Percentiles rank a stretch among this genome's conserved stretches.
phyloP scores from a whole-genome alignment of 805 yeast species.

The Nematodospora valgi region DNA sequence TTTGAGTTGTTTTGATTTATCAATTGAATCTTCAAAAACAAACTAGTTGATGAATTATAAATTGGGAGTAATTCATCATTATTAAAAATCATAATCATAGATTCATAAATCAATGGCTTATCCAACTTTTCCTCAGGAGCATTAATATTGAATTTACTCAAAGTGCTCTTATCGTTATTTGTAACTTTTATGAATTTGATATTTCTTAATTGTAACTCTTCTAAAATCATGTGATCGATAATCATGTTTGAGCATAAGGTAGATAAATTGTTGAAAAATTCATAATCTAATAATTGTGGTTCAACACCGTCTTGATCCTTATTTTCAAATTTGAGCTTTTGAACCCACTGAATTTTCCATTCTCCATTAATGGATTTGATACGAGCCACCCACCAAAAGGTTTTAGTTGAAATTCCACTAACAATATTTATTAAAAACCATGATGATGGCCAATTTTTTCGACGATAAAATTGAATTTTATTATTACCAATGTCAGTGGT shows the following conservation, averaged over 20 bases:
- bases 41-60: conserved; percentile 28
- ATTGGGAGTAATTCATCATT: conserved; percentile 30
- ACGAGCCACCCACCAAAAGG: conserved; percentile 53
- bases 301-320: conserved; percentile 5
- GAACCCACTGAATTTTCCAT: conserved; percentile 55
- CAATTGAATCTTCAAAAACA: conserved; percentile 29
- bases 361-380: conserved; percentile 48
- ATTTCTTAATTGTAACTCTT: conserved; percentile 41
- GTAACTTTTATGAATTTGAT: conserved; percentile 32
- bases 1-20: conserved; percentile 17
- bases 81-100: conserved; percentile 22
- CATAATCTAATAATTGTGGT: conserved; percentile 16
- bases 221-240: conserved; percentile 50
- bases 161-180: conserved; percentile 15
- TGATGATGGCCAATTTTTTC: conserved; percentile 54
- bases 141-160: conserved; percentile 14
- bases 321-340: conserved; percentile 19
- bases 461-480: conserved; percentile 38
- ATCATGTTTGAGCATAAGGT: conserved; percentile 45
- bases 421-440: conserved; percentile 50
- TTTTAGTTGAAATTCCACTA: conserved; percentile 31
- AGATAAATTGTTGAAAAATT: conserved; percentile 37
- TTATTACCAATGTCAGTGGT: conserved; percentile 3
- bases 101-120: conserved; percentile 17
- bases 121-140: conserved; percentile 2